Base-by-base conservation (phyloP, 352 stramenopile species). In the Pythium phragmiticola region DNA sequence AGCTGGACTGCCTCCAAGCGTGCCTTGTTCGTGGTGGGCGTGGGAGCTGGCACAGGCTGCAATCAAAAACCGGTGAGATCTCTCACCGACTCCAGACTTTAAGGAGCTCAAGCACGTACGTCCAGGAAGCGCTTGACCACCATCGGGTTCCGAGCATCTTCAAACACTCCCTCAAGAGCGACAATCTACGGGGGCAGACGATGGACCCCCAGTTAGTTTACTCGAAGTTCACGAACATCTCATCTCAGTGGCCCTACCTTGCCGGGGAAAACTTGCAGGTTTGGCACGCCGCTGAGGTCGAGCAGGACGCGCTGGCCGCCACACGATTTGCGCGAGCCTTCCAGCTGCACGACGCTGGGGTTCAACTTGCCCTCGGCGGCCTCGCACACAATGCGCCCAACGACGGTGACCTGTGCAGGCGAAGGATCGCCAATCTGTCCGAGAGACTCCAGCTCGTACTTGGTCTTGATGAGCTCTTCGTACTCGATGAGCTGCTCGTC, bases 321-420 rank as follows among this genome's bases (percentile, higher is more conserved):
- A 62, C 87, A 94, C 17, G 84, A 87, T 57, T 91, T 90, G 14
- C 87, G 84, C 7, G 84, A 85, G 26, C 87, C 87, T 76, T 95
- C 87, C 11, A 95, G 71, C 60, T 94, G 81, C 23, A 92, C 78
- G 8, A 92, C 82, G 46, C 82, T 95, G 36, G 80, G 69, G 58
- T 95, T 95, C 17, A 95, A 61, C 59, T 94, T 95, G 30, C 87
- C 87, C 49, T 95, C 87, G 8, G 81, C 78, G 4, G 84, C 87
- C 59, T 95, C 87, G 39, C 87, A 95, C 46, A 93, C 81, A 42
- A 95, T 92, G 41, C 87, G 79, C 6, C 87, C 87, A 26, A 92
- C 85, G 7, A 95, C 81, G 0, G 76, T 94, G 36, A 92, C 83
- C 58, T 82, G 78, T 3, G 84, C 80, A 0, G 84, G 83, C 11